Evolutionary conservation across 495 filamentous ascomycete species (phyloP).

Genomic region (Neurospora pannonica): DNA sequence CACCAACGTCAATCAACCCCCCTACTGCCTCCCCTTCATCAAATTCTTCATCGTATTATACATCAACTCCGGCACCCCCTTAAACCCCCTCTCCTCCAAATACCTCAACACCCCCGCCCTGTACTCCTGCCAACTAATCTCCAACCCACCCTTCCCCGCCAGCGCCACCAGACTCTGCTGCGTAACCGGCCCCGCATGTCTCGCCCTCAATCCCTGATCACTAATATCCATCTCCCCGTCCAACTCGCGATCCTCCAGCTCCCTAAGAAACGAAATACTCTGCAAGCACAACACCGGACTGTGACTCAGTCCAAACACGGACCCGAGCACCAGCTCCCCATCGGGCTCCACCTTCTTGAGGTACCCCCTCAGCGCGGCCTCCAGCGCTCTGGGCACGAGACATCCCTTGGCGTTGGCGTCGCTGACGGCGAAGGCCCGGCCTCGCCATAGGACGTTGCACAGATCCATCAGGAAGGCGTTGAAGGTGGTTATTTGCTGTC

Average conservation of each 20-base stretch:
- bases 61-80: slow-evolving; percentile 64
- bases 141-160: slow-evolving; percentile 58
- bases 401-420: slow-evolving; percentile 69
- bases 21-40: slow-evolving; percentile 26
- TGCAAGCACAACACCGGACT: slow-evolving; percentile 55
- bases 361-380: slow-evolving; percentile 39
- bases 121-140: slow-evolving; percentile 65
- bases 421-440: slow-evolving; percentile 57
- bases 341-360: slow-evolving; percentile 22
- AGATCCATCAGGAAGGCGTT: slow-evolving; percentile 87
- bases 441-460: slow-evolving; percentile 78
- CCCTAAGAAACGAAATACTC: slow-evolving; percentile 58
- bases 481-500: slow-evolving; percentile 55
- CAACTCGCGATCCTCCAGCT: slow-evolving; percentile 49
- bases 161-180: slow-evolving; percentile 53
- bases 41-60: slow-evolving; percentile 76
- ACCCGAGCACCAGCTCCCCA: slow-evolving; percentile 37
- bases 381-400: slow-evolving; percentile 43
- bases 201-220: slow-evolving; percentile 30
- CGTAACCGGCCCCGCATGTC: slow-evolving; percentile 69
- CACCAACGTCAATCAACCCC: background rate
- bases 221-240: slow-evolving; percentile 4
- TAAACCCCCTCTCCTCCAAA: slow-evolving; percentile 55
- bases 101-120: slow-evolving; percentile 61
- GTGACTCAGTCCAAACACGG: slow-evolving; percentile 61